Evolutionary conservation across 495 filamentous ascomycete species (phyloP).

Genomic region (Schizothecium vesticola): DNA sequence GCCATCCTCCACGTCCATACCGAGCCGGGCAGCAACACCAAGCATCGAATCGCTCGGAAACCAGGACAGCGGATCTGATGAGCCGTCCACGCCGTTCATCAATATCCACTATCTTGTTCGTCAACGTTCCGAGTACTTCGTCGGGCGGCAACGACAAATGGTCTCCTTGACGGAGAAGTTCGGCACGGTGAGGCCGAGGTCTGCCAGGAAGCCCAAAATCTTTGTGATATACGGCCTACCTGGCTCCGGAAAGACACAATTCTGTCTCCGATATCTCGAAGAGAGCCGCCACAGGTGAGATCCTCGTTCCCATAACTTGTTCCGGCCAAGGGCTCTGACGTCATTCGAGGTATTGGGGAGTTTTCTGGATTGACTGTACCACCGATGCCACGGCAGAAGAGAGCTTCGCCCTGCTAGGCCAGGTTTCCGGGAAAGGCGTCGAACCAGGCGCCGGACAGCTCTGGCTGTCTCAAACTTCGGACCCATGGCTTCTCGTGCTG

Average conservation of each 20-base stretch:
- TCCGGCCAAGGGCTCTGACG: too few relatives aligned
- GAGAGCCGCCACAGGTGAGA: conserved; percentile 1
- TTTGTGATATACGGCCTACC: conserved; percentile 5
- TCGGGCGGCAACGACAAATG: neutral
- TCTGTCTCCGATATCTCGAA: conserved; percentile 6
- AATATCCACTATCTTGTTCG: conserved; percentile 4
- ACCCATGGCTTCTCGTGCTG: conserved; percentile 5
- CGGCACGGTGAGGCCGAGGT: neutral
- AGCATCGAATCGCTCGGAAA: neutral
- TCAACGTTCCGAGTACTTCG: conserved; percentile 2
- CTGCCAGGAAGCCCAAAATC: conserved; percentile 1
- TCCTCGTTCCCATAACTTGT: neutral
- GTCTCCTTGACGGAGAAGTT: neutral
- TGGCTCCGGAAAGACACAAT: conserved; percentile 1
- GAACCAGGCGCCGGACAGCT: conserved; percentile 1
- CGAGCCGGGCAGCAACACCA: neutral
- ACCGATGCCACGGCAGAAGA: conserved; percentile 5
- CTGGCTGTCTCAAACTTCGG: conserved; percentile 1
- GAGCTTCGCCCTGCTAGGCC: neutral
- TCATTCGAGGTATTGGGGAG: neutral
- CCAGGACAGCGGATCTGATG: conserved; percentile 1
- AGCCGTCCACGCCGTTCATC: conserved; percentile 1
- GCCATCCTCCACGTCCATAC: neutral
- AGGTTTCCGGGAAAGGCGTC: conserved; percentile 2
- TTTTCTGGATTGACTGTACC: conserved; percentile 7